Conservation (phyloP, 768 basidiomycete species). For the Erythrobasidium yunnanense region DNA sequence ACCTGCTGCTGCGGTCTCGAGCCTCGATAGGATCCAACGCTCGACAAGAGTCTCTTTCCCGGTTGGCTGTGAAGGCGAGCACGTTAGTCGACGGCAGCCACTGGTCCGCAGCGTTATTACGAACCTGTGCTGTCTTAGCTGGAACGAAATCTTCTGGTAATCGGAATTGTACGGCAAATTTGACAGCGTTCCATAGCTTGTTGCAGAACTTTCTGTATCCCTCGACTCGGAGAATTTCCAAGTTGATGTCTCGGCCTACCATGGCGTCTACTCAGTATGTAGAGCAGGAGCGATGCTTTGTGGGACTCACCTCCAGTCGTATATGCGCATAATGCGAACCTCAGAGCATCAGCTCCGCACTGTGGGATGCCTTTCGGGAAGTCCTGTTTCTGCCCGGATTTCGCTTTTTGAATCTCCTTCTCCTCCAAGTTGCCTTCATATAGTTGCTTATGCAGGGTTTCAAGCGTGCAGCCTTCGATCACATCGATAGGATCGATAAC, state of each 20-base stretch:
- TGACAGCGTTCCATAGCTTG: slow-evolving; percentile 97
- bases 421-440: slow-evolving; percentile 85
- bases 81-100: neutral
- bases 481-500: slow-evolving; percentile 95
- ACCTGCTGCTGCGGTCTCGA: slow-evolving; percentile 67
- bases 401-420: slow-evolving; percentile 81
- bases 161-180: slow-evolving; percentile 91
- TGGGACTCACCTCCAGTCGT: slow-evolving; percentile 63
- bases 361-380: slow-evolving; percentile 98
- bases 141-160: slow-evolving; percentile 75
- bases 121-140: slow-evolving; percentile 56
- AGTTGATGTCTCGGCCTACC: slow-evolving; percentile 85
- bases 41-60: slow-evolving; percentile 86
- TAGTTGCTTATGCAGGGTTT: slow-evolving; percentile 72
- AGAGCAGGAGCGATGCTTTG: neutral
- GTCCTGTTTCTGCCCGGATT: slow-evolving; percentile 92
- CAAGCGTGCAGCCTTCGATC: slow-evolving; percentile 69
- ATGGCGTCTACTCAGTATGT: neutral
- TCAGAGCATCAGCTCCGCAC: slow-evolving; percentile 90
- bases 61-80: slow-evolving; percentile 53
- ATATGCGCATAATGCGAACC: slow-evolving; percentile 91
- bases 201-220: slow-evolving; percentile 99
- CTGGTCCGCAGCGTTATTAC: too few relatives aligned
- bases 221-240: slow-evolving; percentile 89
- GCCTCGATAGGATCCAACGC: slow-evolving; percentile 87